Evolutionary conservation across 108 stramenopile species (phyloP), one percentile per base, ranked within the genome.

Genomic region (Nitzschia sp.): DNA sequence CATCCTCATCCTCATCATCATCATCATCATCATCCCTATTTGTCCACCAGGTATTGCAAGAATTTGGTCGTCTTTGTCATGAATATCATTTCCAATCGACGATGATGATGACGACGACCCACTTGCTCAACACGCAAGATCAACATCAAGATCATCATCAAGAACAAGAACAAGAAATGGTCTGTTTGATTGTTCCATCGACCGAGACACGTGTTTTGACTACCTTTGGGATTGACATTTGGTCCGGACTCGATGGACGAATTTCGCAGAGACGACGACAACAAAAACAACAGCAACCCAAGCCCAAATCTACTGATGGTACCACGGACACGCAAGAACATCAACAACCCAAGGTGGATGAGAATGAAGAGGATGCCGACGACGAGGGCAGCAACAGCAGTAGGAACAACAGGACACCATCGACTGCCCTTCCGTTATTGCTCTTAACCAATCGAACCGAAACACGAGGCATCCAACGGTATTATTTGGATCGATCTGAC

Each of bases 201-300:
- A 75, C 85, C 21, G 86, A 91, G 53, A 77, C 78, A 31, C 67
- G 86, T 8, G 72, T 91, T 8, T 34, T 91, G 69, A 85, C 74
- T 11, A 73, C 80, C 17, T 88, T 91, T 77, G 89, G 87, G 11
- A 73, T 91, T 27, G 89, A 91, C 69, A 83, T 86, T 65, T 88
- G 85, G 86, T 73, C 85, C 13, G 53, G 55, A 45, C 52, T 90
- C 0, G 89, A 90, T 66, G 73, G 41, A 30, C 35, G 50, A 13
- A 38, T 61, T 23, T 8, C 25, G 17, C 4, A 4, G 3, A n/a
- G 3, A 2, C 6, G n/a, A 62, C 6, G 45, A 45, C 36, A 62
- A 21, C 21, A 41, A 3, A 62, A 11, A 6, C 38, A 41, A 41
- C 38, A 25, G 6, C 53, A 26, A 8, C 57, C n/a, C 11, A 19